Evolutionary conservation across 257 asterid genomes (phyloP), one percentile per base, ranked within the genome.

Genomic region (Solanum clarkiae): DNA sequence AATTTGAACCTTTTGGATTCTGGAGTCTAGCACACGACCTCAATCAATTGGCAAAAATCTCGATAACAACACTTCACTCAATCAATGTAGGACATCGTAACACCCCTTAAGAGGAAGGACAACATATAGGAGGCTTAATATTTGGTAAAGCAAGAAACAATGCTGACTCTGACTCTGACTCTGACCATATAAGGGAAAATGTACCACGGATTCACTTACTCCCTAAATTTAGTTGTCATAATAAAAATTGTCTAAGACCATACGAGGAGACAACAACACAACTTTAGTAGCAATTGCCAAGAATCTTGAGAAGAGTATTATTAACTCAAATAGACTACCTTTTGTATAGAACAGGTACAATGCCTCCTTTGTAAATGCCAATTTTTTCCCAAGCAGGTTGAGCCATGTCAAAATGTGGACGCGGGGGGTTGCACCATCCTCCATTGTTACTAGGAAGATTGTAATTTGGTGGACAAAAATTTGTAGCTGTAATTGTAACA

Each of bases 371-470:
- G n/a, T 92, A 93, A 84, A 92, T 91, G 80, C 92, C 95, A 49
- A 93, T 93, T 88, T 93, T 92, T 82, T 89, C 91, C 93, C 94
- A 93, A 10, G 95, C 95, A 0, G 97, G 97, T 84, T 93, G 94
- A 60, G 97, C 94, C 95, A 93, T 91, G 90, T 93, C 95, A 18
- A 93, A 93, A 82, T 93, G 97, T 44, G 89, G 93, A 59, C 94
- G 92, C 49, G 94, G 97, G 1, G 95, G 94, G 86, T 93, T 93
- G 92, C 97, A 92, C 97, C 97, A 93, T 4, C 97, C 97, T 6
- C 97, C 97, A 24, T 91, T 89, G 85, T 93, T 57, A 60, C 90
- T 93, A 0, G 95, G 94, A 16, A 90, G 97, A 80, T 80, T 91
- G 60, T 65, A 75, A 88, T 93, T 92, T 4, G 97, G 97, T 9